A percentile compares a stretch with the other conserved stretches of the same genome.
Conservation (phyloP, 345 rosid genomes). For the Corchorus capsularis region DNA sequence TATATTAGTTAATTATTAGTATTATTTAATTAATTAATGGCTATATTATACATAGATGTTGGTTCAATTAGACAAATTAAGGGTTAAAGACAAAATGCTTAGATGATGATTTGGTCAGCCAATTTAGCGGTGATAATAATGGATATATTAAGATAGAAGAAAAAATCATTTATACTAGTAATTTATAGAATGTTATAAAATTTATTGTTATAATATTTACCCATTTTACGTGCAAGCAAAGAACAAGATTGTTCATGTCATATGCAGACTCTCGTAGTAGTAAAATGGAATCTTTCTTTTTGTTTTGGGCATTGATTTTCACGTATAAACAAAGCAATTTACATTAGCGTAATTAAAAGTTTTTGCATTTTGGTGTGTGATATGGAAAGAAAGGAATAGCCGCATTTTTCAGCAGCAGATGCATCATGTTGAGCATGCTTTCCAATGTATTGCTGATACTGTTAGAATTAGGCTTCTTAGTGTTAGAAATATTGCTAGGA, state of each 20-base stretch:
- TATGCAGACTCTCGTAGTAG: neutral
- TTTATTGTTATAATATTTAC: neutral
- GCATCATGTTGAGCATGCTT: no score
- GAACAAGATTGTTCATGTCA: neutral
- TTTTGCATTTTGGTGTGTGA: no score
- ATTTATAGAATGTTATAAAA: constrained; percentile 3
- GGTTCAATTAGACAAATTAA: neutral
- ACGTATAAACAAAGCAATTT: neutral
- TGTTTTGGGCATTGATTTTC: no score
- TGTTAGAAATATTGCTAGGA: no score
- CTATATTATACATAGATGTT: no score
- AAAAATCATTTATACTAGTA: neutral
- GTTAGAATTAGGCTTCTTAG: no score
- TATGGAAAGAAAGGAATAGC: no score
- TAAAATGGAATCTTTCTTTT: neutral
- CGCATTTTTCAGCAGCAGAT: no score
- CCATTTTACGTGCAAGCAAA: constrained; percentile 3
- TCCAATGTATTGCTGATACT: no score
- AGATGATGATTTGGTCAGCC: constrained; percentile 17
- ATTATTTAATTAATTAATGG: no score
- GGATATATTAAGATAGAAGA: constrained; percentile 23
- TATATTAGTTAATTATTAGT: no score
- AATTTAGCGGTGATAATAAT: neutral
- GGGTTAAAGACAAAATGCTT: neutral
- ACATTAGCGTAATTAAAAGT: neutral